Evolutionary conservation across 2,329 filamentous ascomycete genomes (phyloP), one percentile per base, ranked within the genome.

Genomic region (Diaporthe australafricana): DNA sequence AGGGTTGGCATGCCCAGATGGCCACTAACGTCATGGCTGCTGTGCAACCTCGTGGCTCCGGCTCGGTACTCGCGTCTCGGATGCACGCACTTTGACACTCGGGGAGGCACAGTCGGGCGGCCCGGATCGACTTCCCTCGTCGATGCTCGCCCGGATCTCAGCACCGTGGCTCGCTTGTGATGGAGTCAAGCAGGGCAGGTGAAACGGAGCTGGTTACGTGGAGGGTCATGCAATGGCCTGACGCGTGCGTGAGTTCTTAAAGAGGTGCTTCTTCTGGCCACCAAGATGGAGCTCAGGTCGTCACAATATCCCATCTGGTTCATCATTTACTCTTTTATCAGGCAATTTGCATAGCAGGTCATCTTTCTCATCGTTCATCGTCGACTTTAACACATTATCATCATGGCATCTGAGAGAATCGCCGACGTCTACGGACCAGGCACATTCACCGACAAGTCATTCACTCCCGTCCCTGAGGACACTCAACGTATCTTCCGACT

Each of bases 381-480:
- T 6, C 32, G 1, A 6, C 7, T 20, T 3, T 14, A 22, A 22
- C 16, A 35, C 7, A 20, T 5, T 22, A 40, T 6, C 55, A 76
- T 16, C 22, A 77, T 77, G 76, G 56, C 75, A 16, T 71, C 73
- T 42, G 69, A 74, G 14, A 75, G 38, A 47, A 74, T 75, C 47
- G 69, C 76, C 14, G 76, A 78, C 48, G 74, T 77, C 50, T 81
- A 82, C 71, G 79, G 80, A 7, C 77, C 78, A 1, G 80, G 80
- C 20, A 78, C 80, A 9, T 78, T 75, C 70, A 76, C 76, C 9
- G 80, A 82, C 72, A 72, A 65, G 9, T 65, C 57, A 5, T 79
- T 78, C 60, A 74, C 76, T 0, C 76, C 79, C 0, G 76, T 81
- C 1, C 78, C 78, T 5, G 65, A 77, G 12, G 80, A 82, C 65